These are phyloP conservation scores for Thermothielavioides terrestris DNA, from an alignment of 495 filamentous ascomycete genomes.

Conservation along the genomic window DNA sequence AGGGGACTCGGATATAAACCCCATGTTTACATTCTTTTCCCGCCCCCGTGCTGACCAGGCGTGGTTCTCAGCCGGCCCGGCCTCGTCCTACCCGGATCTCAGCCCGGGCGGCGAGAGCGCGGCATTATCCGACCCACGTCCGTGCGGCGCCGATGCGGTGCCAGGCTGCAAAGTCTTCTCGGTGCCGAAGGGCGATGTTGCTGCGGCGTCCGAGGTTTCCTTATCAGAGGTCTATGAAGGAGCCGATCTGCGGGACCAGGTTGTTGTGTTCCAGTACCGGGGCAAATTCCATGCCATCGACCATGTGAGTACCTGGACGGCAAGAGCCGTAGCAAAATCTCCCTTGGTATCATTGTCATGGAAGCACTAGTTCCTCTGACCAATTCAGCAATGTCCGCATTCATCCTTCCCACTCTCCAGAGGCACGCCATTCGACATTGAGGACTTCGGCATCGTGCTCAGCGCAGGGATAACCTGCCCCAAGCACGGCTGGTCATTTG, in stretches of 20 bases:
- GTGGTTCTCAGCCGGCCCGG: constrained; percentile 41
- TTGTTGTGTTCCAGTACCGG: constrained; percentile 49
- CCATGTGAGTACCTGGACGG: constrained; percentile 37
- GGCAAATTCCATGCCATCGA: constrained; percentile 52
- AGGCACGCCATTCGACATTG: constrained; percentile 52
- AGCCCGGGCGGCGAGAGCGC: constrained; percentile 25
- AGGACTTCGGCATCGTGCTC: constrained; percentile 48
- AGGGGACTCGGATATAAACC: too few species aligned
- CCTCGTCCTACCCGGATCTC: constrained; percentile 45
- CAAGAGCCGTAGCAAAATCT: not conserved
- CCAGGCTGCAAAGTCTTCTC: constrained; percentile 49
- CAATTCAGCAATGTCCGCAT: constrained; percentile 50
- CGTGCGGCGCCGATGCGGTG: constrained; percentile 19
- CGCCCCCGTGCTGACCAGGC: too few species aligned
- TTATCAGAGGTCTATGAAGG: constrained; percentile 21
- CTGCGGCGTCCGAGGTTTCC: constrained; percentile 37
- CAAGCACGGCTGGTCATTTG: constrained; percentile 56
- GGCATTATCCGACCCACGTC: too few species aligned
- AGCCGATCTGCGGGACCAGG: constrained; percentile 45
- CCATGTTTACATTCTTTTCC: too few species aligned
- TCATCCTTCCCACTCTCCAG: constrained; percentile 49
- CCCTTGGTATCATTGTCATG: not conserved
- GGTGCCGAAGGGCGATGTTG: constrained; percentile 35
- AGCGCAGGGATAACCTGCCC: constrained; percentile 50
- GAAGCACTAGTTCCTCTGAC: not conserved